Evolutionary conservation across 78 protist species (phyloP).

Genomic region (Speleostelium caveatum): DNA sequence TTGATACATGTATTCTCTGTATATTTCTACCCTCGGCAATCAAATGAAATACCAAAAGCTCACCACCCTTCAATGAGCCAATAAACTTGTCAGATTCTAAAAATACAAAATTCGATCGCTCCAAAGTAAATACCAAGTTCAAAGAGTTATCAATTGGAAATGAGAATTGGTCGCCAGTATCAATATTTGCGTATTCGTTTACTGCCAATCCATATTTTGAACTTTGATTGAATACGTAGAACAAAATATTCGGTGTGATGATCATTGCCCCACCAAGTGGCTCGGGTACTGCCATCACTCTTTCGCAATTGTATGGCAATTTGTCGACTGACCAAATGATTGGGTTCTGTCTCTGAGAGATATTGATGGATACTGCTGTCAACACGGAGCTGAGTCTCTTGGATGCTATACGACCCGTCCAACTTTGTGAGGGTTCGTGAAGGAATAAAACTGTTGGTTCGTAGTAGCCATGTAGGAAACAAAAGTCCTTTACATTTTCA

Average conservation of each 20-base stretch:
- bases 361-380: conserved; percentile 64
- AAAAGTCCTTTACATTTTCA: conserved; percentile 74
- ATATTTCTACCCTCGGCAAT: conserved; percentile 72
- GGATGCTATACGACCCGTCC: conserved; percentile 53
- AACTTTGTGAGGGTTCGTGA: conserved; percentile 75
- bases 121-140: conserved; percentile 68
- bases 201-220: conserved; percentile 52
- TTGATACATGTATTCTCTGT: conserved; percentile 35
- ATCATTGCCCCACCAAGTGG: conserved; percentile 85
- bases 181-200: conserved; percentile 49
- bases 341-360: not conserved
- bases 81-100: conserved; percentile 38
- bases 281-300: conserved; percentile 43
- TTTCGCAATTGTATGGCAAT: conserved; percentile 70
- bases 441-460: conserved; percentile 85
- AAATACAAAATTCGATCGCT: conserved; percentile 36
- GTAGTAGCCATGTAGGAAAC: conserved; percentile 80
- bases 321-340: conserved; percentile 67
- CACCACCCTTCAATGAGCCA: conserved; percentile 72
- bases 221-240: conserved; percentile 74
- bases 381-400: conserved; percentile 49
- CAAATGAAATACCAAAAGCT: conserved; percentile 59
- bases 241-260: conserved; percentile 46
- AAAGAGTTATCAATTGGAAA: conserved; percentile 52
- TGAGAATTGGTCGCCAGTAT: conserved; percentile 31